Percentiles rank a stretch among this genome's conserved stretches.
Evolutionary conservation across 768 basidiomycete genomes (phyloP).

Genomic region (Cubamyces sp.): DNA sequence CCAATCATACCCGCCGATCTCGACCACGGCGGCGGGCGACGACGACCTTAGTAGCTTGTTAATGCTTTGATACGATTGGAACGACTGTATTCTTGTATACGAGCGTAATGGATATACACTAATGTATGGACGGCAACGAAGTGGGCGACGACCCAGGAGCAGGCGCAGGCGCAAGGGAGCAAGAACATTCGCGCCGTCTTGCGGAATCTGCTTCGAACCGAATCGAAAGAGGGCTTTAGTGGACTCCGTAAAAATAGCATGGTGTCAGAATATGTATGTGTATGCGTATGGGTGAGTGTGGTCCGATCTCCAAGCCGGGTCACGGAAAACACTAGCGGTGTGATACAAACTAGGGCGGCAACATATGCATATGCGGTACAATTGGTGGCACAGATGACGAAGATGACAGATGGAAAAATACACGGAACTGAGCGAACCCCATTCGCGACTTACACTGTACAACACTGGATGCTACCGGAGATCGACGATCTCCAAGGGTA

Average conservation of each 20-base stretch:
- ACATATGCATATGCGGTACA: neutral
- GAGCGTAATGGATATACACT: slow-evolving; percentile 22
- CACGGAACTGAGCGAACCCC: neutral
- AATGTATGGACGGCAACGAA: slow-evolving; percentile 8
- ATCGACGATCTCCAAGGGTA: slow-evolving; percentile 83
- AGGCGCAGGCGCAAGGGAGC: too few relatives aligned
- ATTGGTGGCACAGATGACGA: neutral
- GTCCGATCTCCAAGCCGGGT: neutral
- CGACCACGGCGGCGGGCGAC: neutral
- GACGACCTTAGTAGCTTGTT: neutral
- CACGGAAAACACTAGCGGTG: neutral
- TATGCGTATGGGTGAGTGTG: neutral
- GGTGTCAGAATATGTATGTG: neutral
- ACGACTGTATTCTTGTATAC: slow-evolving; percentile 20
- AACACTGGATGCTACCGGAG: slow-evolving; percentile 44
- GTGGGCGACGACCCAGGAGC: too few relatives aligned
- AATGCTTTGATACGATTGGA: slow-evolving; percentile 13
- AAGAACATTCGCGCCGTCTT: too few relatives aligned
- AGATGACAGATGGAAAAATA: neutral
- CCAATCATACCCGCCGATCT: too few relatives aligned
- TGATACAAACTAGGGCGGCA: neutral
- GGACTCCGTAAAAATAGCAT: neutral
- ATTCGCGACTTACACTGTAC: neutral
- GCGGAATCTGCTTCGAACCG: too few relatives aligned
- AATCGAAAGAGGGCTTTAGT: too few relatives aligned